Evolutionary conservation across 2,329 filamentous ascomycete species (phyloP).

Genomic region (Ascochyta lentis): DNA sequence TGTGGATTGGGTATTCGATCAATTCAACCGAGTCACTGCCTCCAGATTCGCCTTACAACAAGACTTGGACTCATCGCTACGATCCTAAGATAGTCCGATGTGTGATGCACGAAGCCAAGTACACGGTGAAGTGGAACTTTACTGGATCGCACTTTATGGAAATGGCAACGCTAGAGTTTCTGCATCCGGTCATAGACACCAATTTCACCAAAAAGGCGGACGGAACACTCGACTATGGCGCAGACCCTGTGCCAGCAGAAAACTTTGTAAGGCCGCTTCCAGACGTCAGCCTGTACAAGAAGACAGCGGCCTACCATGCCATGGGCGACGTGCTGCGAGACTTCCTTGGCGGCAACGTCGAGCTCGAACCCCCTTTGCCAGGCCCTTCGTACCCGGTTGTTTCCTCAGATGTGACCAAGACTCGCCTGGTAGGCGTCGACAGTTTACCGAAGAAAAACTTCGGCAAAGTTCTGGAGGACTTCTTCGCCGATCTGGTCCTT

Average conservation of each 20-base stretch:
- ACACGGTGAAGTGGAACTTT: constrained; percentile 43
- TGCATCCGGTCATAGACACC: constrained; percentile 41
- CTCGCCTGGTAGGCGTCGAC: constrained; percentile 51
- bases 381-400: constrained; percentile 38
- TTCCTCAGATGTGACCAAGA: constrained; percentile 50
- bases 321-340: constrained; percentile 40
- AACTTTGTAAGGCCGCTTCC: constrained; percentile 36
- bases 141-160: constrained; percentile 37
- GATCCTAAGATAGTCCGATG: constrained; percentile 43
- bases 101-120: constrained; percentile 44
- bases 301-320: constrained; percentile 44
- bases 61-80: constrained; percentile 39
- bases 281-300: constrained; percentile 40
- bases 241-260: constrained; percentile 25
- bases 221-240: constrained; percentile 48
- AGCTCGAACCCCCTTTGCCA: constrained; percentile 34
- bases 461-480: constrained; percentile 28
- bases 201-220: constrained; percentile 40
- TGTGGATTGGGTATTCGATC: constrained; percentile 46
- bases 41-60: constrained; percentile 26
- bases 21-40: constrained; percentile 35
- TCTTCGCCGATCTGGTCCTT: constrained; percentile 46
- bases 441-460: constrained; percentile 36
- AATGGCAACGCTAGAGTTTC: constrained; percentile 28
- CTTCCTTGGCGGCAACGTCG: constrained; percentile 42